Conservation (phyloP, 202 grass and related monocot species). For the Hordeum pubiflorum region DNA sequence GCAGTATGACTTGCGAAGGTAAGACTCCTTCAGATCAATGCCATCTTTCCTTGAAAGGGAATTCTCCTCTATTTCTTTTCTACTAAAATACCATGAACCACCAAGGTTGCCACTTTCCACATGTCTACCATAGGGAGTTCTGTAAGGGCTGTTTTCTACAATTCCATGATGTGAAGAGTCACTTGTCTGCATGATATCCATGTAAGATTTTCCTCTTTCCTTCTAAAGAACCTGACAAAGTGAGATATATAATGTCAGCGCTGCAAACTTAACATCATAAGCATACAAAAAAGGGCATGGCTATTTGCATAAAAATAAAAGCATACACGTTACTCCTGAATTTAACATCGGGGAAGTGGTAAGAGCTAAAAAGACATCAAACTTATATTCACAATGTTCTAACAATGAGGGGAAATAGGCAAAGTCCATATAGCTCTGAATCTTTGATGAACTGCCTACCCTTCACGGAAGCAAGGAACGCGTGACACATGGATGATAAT, state of each 20-base stretch:
- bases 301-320: neutral
- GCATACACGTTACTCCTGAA: neutral
- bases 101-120: conserved; percentile 44
- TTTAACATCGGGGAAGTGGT: neutral
- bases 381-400: neutral
- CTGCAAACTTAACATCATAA: conserved; percentile 7
- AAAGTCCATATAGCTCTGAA: neutral
- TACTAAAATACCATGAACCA: conserved; percentile 80
- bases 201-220: conserved; percentile 18
- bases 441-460: neutral
- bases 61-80: conserved; percentile 93
- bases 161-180: conserved; percentile 52
- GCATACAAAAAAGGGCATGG: neutral
- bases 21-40: conserved; percentile 87
- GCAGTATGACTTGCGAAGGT: conserved; percentile 91
- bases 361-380: neutral
- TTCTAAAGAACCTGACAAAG: conserved; percentile 20
- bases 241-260: neutral
- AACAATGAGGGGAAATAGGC: neutral
- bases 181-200: conserved; percentile 39
- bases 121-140: conserved; percentile 39
- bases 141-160: conserved; percentile 67
- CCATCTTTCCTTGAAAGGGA: conserved; percentile 68
- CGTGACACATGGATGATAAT: neutral
- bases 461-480: neutral